Evolutionary conservation across 768 basidiomycete genomes (phyloP).

Genomic region (Phlegmacium glaucopus): DNA sequence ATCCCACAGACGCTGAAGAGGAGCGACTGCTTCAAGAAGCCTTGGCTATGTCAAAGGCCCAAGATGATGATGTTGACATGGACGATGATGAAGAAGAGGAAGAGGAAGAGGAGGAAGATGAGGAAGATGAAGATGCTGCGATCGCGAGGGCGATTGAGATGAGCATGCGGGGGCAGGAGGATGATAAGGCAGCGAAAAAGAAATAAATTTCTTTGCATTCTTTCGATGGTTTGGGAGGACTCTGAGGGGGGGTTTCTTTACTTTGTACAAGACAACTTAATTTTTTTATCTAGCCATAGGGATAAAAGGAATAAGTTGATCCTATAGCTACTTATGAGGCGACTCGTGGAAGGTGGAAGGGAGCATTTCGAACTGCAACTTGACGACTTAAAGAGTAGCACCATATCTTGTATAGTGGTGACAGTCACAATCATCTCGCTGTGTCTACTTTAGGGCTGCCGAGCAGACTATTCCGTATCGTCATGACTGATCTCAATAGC

Average conservation of each 20-base stretch:
- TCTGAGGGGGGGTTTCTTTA: not conserved
- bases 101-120: conserved; percentile 52
- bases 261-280: too few relatives aligned
- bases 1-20: conserved; percentile 66
- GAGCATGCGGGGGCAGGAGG: conserved; percentile 76
- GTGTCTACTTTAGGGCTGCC: too few relatives aligned
- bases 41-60: conserved; percentile 67
- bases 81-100: conserved; percentile 62
- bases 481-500: too few relatives aligned
- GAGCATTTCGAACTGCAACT: too few relatives aligned
- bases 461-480: too few relatives aligned
- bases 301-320: too few relatives aligned
- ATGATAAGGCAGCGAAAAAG: conserved; percentile 38
- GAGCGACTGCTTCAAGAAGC: conserved; percentile 76
- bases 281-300: too few relatives aligned
- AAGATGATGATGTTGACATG: conserved; percentile 74
- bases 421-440: too few relatives aligned
- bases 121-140: conserved; percentile 82
- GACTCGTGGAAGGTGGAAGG: too few relatives aligned
- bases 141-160: conserved; percentile 90
- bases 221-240: not conserved
- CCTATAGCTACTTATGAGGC: too few relatives aligned
- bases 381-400: too few relatives aligned
- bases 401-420: too few relatives aligned
- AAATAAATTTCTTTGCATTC: conserved; percentile 14